These are phyloP conservation scores for Coleophoma crateriformis DNA, from an alignment of 2,329 filamentous ascomycete species.

Conservation along the genomic window DNA sequence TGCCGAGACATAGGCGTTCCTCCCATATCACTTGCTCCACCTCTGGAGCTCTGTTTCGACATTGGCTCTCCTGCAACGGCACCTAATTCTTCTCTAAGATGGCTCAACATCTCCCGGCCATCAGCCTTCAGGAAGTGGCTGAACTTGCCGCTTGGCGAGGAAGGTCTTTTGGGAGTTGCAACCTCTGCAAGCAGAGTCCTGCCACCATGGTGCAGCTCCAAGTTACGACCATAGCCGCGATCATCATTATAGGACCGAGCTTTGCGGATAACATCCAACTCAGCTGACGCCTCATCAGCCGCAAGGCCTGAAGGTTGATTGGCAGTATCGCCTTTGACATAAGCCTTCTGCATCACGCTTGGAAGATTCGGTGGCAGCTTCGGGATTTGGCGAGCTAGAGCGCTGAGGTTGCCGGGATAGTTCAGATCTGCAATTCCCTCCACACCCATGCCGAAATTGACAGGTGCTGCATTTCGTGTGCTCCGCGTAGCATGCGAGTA, in stretches of 20 bases:
- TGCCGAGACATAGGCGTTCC: constrained; percentile 2
- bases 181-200: constrained; percentile 17
- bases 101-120: constrained; percentile 1
- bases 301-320: constrained; percentile 14
- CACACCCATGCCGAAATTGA: constrained; percentile 50
- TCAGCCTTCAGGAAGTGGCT: constrained; percentile 12
- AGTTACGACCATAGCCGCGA: constrained; percentile 20
- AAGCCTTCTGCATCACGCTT: constrained; percentile 16
- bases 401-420: constrained; percentile 46
- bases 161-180: constrained; percentile 6
- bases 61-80: background rate
- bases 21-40: background rate
- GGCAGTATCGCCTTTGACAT: constrained; percentile 15
- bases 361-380: constrained; percentile 23
- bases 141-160: background rate
- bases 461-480: constrained; percentile 47
- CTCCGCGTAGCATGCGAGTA: constrained; percentile 60
- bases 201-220: constrained; percentile 23
- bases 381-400: constrained; percentile 22
- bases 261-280: constrained; percentile 22
- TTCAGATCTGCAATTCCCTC: constrained; percentile 56
- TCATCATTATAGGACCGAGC: constrained; percentile 23
- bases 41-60: background rate
- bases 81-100: constrained; percentile 1
- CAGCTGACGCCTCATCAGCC: constrained; percentile 19